phyloP scores from a whole-genome alignment of 169 alveolate species.

The Neospora caninum region DNA sequence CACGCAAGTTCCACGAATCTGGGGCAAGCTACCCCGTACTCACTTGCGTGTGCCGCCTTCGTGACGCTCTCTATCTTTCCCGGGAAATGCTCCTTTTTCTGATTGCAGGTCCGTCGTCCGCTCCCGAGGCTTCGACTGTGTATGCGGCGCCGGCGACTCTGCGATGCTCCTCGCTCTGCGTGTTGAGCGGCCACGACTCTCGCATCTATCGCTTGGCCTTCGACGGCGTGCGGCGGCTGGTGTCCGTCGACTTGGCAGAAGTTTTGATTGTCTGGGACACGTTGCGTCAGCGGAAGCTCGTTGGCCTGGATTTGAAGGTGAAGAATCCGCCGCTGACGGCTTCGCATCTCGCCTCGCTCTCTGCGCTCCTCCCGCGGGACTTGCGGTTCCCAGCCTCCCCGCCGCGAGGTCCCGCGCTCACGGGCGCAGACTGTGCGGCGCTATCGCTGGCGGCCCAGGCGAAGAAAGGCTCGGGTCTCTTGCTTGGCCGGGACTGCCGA shows the following conservation, averaged over 20 bases:
- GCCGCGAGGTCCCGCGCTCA: not conserved
- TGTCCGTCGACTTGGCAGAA: constrained; percentile 57
- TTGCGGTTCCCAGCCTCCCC: not conserved
- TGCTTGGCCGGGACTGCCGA: too few species aligned
- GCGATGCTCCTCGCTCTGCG: constrained; percentile 3
- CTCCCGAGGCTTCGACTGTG: not conserved
- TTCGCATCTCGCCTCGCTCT: not conserved
- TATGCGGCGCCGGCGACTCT: not conserved
- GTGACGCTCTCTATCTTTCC: too few species aligned
- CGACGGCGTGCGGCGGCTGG: constrained; percentile 66
- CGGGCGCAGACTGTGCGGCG: not conserved
- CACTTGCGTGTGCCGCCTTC: too few species aligned
- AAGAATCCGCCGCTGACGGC: not conserved
- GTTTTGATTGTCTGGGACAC: constrained; percentile 65
- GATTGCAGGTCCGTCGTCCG: not conserved
- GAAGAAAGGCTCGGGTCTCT: too few species aligned
- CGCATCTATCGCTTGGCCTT: constrained; percentile 58
- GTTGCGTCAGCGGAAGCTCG: constrained; percentile 48
- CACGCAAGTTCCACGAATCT: too few species aligned
- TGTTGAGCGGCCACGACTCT: constrained; percentile 21
- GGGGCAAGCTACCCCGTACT: too few species aligned
- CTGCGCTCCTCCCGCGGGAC: not conserved
- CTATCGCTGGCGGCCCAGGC: too few species aligned
- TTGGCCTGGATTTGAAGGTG: constrained; percentile 51
- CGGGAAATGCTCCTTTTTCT: too few species aligned